A percentile compares a stretch with the other conserved stretches of the same genome.
These are phyloP conservation scores for Pythium monospermum DNA, from an alignment of 352 stramenopile species.

Conservation along the genomic window DNA sequence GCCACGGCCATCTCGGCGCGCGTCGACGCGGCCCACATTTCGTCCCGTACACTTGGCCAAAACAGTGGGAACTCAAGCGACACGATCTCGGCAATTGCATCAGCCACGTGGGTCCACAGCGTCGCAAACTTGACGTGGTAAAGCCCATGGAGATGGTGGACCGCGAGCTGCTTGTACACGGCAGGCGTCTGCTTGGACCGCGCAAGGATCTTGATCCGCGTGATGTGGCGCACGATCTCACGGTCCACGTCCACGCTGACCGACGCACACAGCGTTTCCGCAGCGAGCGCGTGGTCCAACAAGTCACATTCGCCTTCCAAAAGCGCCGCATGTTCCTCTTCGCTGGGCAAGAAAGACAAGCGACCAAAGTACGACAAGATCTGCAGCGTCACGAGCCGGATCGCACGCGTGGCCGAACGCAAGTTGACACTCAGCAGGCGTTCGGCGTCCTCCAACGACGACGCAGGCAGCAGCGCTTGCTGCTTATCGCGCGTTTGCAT, in stretches of 20 bases:
- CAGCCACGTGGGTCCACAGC: constrained; percentile 76
- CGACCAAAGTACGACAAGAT: constrained; percentile 53
- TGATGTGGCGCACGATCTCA: constrained; percentile 76
- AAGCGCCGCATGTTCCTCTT: constrained; percentile 32
- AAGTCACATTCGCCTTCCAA: constrained; percentile 64
- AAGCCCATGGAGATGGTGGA: constrained; percentile 72
- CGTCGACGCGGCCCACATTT: constrained; percentile 43
- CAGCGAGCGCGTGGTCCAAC: constrained; percentile 52
- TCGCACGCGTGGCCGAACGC: constrained; percentile 54
- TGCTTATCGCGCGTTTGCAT: constrained; percentile 51
- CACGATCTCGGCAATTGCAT: constrained; percentile 57
- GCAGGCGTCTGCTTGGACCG: constrained; percentile 65
- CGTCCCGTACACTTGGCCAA: constrained; percentile 51
- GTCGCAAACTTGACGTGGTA: constrained; percentile 88
- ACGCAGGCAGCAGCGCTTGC: constrained; percentile 33
- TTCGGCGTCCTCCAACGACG: constrained; percentile 31
- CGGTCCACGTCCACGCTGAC: constrained; percentile 77
- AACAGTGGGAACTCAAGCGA: constrained; percentile 53
- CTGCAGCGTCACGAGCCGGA: constrained; percentile 68
- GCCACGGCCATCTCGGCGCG: constrained; percentile 11
- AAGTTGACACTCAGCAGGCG: constrained; percentile 48
- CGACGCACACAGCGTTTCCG: constrained; percentile 47
- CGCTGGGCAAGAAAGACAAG: constrained; percentile 28
- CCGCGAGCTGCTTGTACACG: constrained; percentile 72
- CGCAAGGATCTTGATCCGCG: constrained; percentile 71